These are phyloP conservation scores for Corylus avellana DNA, from an alignment of 306 rosid species.

Conservation along the genomic window DNA sequence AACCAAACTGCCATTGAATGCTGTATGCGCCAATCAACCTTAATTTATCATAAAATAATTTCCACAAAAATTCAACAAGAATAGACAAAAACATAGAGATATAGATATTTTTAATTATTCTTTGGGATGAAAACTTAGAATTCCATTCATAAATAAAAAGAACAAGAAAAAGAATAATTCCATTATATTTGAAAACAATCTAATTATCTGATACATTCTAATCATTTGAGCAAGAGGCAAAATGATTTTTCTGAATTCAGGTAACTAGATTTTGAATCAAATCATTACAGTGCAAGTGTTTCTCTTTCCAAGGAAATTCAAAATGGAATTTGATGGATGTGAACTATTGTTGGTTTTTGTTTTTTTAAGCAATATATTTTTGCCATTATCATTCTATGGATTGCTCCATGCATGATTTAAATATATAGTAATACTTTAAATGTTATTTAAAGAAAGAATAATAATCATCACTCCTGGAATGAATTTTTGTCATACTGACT, in stretches of 20 bases:
- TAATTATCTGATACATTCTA: neutral
- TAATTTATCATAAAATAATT: neutral
- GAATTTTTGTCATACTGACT: neutral
- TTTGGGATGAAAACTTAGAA: neutral
- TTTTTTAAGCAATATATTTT: neutral
- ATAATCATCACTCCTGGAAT: neutral
- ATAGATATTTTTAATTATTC: neutral
- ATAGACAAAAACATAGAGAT: neutral
- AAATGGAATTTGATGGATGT: neutral
- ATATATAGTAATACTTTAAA: neutral
- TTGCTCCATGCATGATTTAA: neutral
- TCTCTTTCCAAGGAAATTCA: neutral
- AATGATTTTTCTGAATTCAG: neutral
- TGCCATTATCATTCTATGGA: neutral
- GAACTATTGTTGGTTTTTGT: neutral
- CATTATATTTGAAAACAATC: neutral
- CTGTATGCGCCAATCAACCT: neutral
- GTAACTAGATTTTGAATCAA: neutral
- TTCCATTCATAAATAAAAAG: neutral
- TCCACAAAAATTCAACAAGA: neutral
- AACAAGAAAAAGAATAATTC: neutral
- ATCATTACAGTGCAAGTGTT: neutral
- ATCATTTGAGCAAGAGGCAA: neutral
- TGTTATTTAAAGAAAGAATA: neutral
- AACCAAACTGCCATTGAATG: neutral